A percentile compares a stretch with the other conserved stretches of the same genome.
phyloP scores from a whole-genome alignment of 768 basidiomycete species.

The Russula emetica region DNA sequence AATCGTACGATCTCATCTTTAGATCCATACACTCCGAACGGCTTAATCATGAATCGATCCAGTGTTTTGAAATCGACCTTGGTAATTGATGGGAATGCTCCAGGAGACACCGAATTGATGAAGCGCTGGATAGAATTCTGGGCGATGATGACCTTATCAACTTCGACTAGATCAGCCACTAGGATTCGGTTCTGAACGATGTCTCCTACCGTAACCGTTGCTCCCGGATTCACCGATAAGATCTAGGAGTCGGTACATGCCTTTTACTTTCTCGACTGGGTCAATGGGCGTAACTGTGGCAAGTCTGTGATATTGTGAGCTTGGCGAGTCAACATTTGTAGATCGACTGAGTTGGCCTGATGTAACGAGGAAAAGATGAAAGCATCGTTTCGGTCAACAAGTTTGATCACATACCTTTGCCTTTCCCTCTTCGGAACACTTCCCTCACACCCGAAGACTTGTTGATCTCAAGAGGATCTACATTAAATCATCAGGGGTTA shows the following conservation, averaged over 20 bases:
- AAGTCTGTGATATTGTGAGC: too few relatives aligned
- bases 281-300: neutral
- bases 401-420: neutral
- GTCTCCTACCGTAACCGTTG: slow-evolving; percentile 45
- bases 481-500: neutral
- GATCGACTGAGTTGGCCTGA: too few relatives aligned
- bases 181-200: neutral
- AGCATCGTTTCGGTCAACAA: too few relatives aligned
- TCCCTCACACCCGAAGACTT: neutral
- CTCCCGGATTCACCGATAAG: slow-evolving; percentile 48
- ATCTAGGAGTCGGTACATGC: slow-evolving; percentile 52
- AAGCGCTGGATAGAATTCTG: slow-evolving; percentile 47
- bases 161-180: slow-evolving; percentile 31
- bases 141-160: slow-evolving; percentile 59
- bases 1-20: slow-evolving; percentile 47
- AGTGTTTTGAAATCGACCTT: slow-evolving; percentile 53
- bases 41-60: slow-evolving; percentile 45
- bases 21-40: slow-evolving; percentile 56
- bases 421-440: neutral
- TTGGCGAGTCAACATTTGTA: too few relatives aligned
- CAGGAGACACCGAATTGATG: slow-evolving; percentile 46
- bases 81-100: slow-evolving; percentile 50
- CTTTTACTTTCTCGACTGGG: slow-evolving; percentile 33
- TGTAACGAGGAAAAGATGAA: neutral
- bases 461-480: neutral